A percentile compares a stretch with the other conserved stretches of the same genome.
phyloP scores from a whole-genome alignment of 2,329 filamentous ascomycete genomes.

The Epichloe gansuensis region DNA sequence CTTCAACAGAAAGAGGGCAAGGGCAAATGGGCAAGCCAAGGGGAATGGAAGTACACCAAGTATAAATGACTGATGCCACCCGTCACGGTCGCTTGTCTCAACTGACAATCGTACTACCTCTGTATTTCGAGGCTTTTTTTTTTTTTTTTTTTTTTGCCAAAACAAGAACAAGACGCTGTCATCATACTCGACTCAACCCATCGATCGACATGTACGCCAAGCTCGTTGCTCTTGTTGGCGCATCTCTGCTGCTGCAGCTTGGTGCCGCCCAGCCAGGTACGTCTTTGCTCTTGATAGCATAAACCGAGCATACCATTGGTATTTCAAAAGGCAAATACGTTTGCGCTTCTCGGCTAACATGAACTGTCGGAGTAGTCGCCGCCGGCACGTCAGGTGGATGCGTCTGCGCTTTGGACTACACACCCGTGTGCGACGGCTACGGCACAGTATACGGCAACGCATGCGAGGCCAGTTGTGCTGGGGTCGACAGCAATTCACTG shows the following conservation, averaged over 20 bases:
- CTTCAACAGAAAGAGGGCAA: too few relatives aligned
- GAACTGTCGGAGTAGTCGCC: too few relatives aligned
- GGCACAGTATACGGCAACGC: not conserved
- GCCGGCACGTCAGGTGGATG: not conserved
- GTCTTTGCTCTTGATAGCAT: too few relatives aligned
- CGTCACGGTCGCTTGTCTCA: too few relatives aligned
- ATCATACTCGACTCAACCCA: not conserved
- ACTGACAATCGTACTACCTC: too few relatives aligned
- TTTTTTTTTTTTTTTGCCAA: too few relatives aligned
- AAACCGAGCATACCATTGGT: not conserved
- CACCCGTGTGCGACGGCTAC: not conserved
- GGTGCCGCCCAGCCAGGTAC: conserved; percentile 51
- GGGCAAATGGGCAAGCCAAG: too few relatives aligned
- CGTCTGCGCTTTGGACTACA: not conserved
- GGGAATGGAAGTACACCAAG: too few relatives aligned
- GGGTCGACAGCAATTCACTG: not conserved
- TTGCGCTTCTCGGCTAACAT: too few relatives aligned
- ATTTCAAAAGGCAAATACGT: conserved; percentile 26
- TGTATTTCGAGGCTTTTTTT: too few relatives aligned
- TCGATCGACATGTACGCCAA: conserved; percentile 45
- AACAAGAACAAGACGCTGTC: not conserved
- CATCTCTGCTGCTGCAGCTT: conserved; percentile 37
- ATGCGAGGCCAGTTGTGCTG: not conserved
- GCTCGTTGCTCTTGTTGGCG: conserved; percentile 56
- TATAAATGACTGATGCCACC: too few relatives aligned